A percentile compares a stretch with the other conserved stretches of the same genome.
phyloP scores from a whole-genome alignment of 306 rosid species.

The Herpetospermum pedunculosum region DNA sequence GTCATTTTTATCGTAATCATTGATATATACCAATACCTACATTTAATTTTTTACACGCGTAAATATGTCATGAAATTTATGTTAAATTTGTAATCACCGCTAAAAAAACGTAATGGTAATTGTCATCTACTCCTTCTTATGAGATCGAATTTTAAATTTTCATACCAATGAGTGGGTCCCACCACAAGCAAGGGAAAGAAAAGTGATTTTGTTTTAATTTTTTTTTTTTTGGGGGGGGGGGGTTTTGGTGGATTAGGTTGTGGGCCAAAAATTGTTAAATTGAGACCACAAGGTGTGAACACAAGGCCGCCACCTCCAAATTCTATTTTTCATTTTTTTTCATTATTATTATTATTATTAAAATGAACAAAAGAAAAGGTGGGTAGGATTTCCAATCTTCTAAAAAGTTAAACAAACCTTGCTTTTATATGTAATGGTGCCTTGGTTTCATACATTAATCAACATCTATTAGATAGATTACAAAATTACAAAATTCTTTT shows the following conservation, averaged over 20 bases:
- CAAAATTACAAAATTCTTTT: not conserved
- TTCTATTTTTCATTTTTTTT: not conserved
- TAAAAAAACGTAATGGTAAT: too few relatives aligned
- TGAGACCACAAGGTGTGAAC: not conserved
- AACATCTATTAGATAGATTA: not conserved
- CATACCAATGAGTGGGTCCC: not conserved
- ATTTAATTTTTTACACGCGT: too few relatives aligned
- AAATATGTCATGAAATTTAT: too few relatives aligned
- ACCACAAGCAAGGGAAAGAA: not conserved
- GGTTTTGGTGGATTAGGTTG: constrained; percentile 10
- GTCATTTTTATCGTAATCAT: too few relatives aligned
- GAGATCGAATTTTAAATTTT: too few relatives aligned
- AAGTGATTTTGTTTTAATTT: too few relatives aligned
- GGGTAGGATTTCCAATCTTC: not conserved
- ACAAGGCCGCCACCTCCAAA: not conserved
- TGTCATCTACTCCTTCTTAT: too few relatives aligned
- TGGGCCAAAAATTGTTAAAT: not conserved
- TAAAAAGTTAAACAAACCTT: not conserved
- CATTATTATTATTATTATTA: not conserved
- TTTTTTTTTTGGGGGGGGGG: too few relatives aligned
- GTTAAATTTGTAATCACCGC: too few relatives aligned
- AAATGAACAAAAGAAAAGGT: not conserved
- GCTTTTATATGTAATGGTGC: not conserved
- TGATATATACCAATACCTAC: too few relatives aligned
- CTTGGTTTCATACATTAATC: not conserved